Percentiles rank a stretch among this genome's conserved stretches.
phyloP scores from a whole-genome alignment of 495 filamentous ascomycete genomes.

The Ascobolus immersus region DNA sequence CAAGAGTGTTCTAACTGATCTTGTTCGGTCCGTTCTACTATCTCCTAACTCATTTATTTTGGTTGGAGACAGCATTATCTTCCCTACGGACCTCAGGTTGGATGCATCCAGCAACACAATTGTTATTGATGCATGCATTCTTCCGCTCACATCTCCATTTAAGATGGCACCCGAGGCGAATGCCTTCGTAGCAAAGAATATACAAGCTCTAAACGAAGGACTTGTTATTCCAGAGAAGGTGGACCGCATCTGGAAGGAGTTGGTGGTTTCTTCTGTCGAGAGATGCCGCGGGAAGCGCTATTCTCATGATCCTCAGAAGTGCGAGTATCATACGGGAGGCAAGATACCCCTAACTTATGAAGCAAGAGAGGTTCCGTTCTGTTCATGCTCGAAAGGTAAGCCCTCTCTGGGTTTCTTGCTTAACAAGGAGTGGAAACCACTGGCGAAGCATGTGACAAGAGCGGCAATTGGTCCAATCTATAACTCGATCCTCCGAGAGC shows the following conservation, averaged over 20 bases:
- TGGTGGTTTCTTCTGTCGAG: conserved; percentile 25
- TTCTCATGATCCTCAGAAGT: conserved; percentile 20
- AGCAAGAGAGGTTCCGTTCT: conserved; percentile 11
- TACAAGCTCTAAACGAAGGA: background rate
- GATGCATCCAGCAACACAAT: conserved; percentile 17
- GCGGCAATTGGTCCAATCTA: too few species aligned
- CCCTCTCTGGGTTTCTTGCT: conserved; percentile 12
- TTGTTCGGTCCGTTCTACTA: too few species aligned
- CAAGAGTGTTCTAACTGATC: too few species aligned
- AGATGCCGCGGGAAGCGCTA: conserved; percentile 31
- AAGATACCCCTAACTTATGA: conserved; percentile 17
- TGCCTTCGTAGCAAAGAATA: too few species aligned
- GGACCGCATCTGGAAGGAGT: conserved; percentile 25
- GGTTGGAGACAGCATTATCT: conserved; percentile 14
- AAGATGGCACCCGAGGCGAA: too few species aligned
- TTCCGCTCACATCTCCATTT: conserved; percentile 18
- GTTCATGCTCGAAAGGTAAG: conserved; percentile 18
- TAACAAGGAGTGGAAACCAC: conserved; percentile 7
- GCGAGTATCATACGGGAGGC: conserved; percentile 22
- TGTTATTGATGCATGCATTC: conserved; percentile 18
- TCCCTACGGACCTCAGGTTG: conserved; percentile 11
- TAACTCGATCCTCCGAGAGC: too few species aligned
- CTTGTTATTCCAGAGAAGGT: conserved; percentile 19
- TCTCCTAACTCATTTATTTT: too few species aligned
- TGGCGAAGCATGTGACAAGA: conserved; percentile 10